Evolutionary conservation across 768 basidiomycete species (phyloP), one percentile per base, ranked within the genome.

Genomic region (Pulveroboletus ravenelii): DNA sequence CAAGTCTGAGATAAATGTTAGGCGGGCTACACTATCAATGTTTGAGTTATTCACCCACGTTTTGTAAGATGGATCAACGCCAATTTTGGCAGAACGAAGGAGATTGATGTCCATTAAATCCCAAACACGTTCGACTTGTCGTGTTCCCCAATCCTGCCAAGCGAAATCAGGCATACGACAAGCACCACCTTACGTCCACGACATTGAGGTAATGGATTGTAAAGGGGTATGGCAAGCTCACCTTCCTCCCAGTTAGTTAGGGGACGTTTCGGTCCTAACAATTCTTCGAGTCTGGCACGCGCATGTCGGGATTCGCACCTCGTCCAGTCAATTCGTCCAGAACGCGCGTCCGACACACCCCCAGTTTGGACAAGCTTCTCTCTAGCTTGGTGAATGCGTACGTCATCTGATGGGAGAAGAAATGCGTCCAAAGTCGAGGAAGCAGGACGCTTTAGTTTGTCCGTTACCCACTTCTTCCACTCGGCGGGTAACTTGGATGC

Each of bases 161-260:
- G 87, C 86, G 59, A 89, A 91, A 60, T 94, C 93, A 1, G 84
- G 85, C 47, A 94, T 70, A 63, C 87, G 91, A 62, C 89, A 93
- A 55, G 78, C 83, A 10, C 89, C 91, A 64, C 84, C 89, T 88
- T 39, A 47, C 7, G 48, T 35, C 47, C 30, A 23, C 15, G 14
- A 41, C 10, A 10, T 52, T 45, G n/a, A 53, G 17, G 10, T 2
- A 10, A 52, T 25, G 30, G 25, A 42, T 27, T 5, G 1, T 25
- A 51, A 50, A 40, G 14, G 12, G 54, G 29, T 2, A 31, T n/a
- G 32, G 32, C 8, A 47, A 44, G 51, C 74, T 55, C 64, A 81
- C 91, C 89, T 75, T 94, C 91, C 49, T 93, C 89, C 94, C 94
- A 97, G 67, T 81, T 84, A 0, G 94, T 96, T 18, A 95, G 70